phyloP scores from a whole-genome alignment of 2,329 filamentous ascomycete genomes.

The Erysiphe pulchra region DNA sequence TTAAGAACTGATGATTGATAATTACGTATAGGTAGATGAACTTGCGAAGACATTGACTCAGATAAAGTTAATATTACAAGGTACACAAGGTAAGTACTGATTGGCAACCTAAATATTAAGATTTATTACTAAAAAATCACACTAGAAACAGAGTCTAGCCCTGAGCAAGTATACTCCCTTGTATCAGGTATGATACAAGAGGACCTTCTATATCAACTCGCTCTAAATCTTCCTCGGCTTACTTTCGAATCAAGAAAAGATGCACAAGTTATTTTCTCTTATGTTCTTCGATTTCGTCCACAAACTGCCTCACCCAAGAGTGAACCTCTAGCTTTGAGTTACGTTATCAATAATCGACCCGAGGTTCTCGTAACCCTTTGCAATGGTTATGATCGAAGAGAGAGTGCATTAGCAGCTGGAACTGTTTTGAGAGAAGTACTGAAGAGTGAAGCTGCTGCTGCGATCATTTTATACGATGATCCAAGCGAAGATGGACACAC shows the following conservation, averaged over 20 bases:
- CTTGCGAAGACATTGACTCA: too few relatives aligned
- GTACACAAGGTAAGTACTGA: constrained; percentile 47
- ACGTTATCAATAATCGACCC: constrained; percentile 64
- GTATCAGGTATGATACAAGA: constrained; percentile 69
- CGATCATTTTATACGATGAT: constrained; percentile 81
- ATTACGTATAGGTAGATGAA: too few relatives aligned
- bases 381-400: constrained; percentile 67
- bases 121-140: background rate
- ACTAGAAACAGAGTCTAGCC: constrained; percentile 59
- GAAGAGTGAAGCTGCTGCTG: constrained; percentile 76
- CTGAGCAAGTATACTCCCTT: constrained; percentile 69
- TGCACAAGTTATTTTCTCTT: constrained; percentile 84
- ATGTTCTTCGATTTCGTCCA: constrained; percentile 73
- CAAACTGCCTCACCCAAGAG: constrained; percentile 36
- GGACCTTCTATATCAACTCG: constrained; percentile 66
- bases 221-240: constrained; percentile 56
- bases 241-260: constrained; percentile 95
- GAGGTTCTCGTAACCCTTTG: constrained; percentile 76
- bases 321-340: constrained; percentile 66
- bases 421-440: constrained; percentile 68
- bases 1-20: too few relatives aligned
- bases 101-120: background rate
- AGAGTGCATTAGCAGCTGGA: constrained; percentile 77
- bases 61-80: constrained; percentile 85
- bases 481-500: constrained; percentile 35